Base-by-base conservation (phyloP, 345 rosid species). In the Mercurialis annua region DNA sequence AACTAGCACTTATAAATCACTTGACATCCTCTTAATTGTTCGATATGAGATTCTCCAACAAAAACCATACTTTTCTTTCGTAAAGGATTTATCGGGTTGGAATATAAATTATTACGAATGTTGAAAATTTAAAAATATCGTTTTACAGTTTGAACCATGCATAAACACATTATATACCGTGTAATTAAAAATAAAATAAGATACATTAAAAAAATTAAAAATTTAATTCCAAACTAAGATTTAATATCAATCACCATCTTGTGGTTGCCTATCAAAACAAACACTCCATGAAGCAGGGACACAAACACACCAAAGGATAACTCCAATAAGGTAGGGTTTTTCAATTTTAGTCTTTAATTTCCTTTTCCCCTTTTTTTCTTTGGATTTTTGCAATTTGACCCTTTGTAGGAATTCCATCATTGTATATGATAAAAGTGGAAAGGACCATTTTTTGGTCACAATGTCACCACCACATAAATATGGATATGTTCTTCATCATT, bases 391-490 rank as follows among this genome's bases (percentile, higher is more conserved):
- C 26, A 15, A 11, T n/a, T 61, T 61, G 20, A 43, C 51, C 51
- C 18, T 42, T 40, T 23, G 65, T 5, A 24, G 17, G 65, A 33
- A 40, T 51, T 42, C n/a, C 33, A 61, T 42, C 65, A 42, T 61
- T 43, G 34, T 43, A 26, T 10, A 24, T 61, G 6, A 15, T 43
- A 43, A 61, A 61, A 51, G 24, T 14, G 20, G 24, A 43, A 24
- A 33, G 49, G 65, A 61, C 65, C 65, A 16, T 42, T 59, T 53
- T 8, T 61, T 50, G 65, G 65, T 42, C 51, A 42, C 65, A 14
- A 61, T 42, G 64, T 40, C 64, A 42, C 50, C 31, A 40, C 48
- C 64, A 40, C 61, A 57, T 20, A 57, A 31, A 31, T 11, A 17
- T 53, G 33, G 18, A 26, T 53, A 0, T 51, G 2, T 53, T 26